phyloP scores from a whole-genome alignment of 352 stramenopile species.

The Phytophthora litchii region DNA sequence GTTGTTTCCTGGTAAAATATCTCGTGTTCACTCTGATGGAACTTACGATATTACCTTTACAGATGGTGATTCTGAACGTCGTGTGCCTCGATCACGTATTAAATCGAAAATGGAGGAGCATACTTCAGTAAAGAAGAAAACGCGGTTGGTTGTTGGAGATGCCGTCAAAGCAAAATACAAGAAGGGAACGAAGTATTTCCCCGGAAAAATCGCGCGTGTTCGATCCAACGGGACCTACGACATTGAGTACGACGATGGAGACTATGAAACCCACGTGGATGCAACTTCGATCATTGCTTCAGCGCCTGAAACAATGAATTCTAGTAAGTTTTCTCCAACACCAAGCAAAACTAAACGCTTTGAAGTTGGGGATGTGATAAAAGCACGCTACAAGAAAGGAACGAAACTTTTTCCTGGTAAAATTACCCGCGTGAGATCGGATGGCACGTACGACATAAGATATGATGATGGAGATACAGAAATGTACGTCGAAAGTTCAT shows the following conservation, averaged over 20 bases:
- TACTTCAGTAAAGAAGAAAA: slow-evolving; percentile 23
- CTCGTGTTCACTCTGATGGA: slow-evolving; percentile 52
- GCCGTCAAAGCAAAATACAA: slow-evolving; percentile 52
- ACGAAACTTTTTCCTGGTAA: slow-evolving; percentile 48
- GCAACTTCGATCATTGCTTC: slow-evolving; percentile 19
- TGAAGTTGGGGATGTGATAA: slow-evolving; percentile 33
- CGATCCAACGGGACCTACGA: slow-evolving; percentile 66
- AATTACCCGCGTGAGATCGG: slow-evolving; percentile 47
- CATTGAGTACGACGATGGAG: slow-evolving; percentile 53
- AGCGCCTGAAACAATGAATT: slow-evolving; percentile 5
- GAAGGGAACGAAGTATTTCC: slow-evolving; percentile 46
- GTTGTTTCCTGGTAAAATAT: slow-evolving; percentile 67
- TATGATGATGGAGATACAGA: slow-evolving; percentile 70
- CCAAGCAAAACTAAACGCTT: slow-evolving; percentile 16
- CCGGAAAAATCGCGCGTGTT: slow-evolving; percentile 49
- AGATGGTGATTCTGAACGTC: slow-evolving; percentile 55
- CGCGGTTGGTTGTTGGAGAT: slow-evolving; percentile 41
- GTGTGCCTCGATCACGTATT: slow-evolving; percentile 36
- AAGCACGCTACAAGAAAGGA: slow-evolving; percentile 52
- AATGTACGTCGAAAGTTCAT: slow-evolving; percentile 29
- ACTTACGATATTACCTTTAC: slow-evolving; percentile 60
- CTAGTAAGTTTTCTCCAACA: slow-evolving; percentile 6
- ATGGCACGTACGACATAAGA: slow-evolving; percentile 74
- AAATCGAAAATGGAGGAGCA: slow-evolving; percentile 18
- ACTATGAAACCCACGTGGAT: slow-evolving; percentile 34